Conservation (phyloP, 2,329 filamentous ascomycete genomes). For the Neonectria sp. region DNA sequence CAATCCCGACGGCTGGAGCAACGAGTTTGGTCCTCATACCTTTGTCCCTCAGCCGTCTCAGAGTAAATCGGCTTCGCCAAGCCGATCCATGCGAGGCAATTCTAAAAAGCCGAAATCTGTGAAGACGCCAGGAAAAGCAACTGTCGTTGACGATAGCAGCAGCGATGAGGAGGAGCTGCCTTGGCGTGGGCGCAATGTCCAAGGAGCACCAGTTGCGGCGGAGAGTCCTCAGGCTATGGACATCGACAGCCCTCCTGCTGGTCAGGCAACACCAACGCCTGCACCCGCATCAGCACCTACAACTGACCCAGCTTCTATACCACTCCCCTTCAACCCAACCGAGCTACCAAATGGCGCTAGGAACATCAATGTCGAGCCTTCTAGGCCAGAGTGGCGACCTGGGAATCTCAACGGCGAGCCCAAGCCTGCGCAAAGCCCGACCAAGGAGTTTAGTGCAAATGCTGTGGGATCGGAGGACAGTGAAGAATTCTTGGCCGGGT, state of each 20-base stretch:
- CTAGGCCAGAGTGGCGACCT: constrained; percentile 72
- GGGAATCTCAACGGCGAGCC: constrained; percentile 58
- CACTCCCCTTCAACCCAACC: constrained; percentile 34
- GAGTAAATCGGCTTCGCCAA: constrained; percentile 60
- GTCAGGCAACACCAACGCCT: constrained; percentile 36
- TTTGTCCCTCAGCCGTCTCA: constrained; percentile 64
- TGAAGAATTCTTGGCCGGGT: constrained; percentile 68
- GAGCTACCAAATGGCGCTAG: constrained; percentile 54
- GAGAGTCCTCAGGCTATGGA: constrained; percentile 75
- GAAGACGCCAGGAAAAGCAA: constrained; percentile 64
- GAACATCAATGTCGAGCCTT: constrained; percentile 72
- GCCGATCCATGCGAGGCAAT: constrained; percentile 59
- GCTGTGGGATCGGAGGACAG: constrained; percentile 68
- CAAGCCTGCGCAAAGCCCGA: constrained; percentile 37
- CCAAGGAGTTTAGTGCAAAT: constrained; percentile 51
- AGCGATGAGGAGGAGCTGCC: constrained; percentile 59
- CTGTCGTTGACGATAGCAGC: constrained; percentile 64
- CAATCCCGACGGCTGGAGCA: constrained; percentile 67
- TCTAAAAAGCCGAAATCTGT: constrained; percentile 74
- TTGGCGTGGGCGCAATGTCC: constrained; percentile 54
- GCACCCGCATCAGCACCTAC: background rate
- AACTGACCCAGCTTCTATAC: constrained; percentile 33
- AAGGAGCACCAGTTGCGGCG: constrained; percentile 46
- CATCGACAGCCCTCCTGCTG: constrained; percentile 68
- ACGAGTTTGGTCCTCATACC: constrained; percentile 68